These are phyloP conservation scores for Acephala macrosclerotiorum DNA, from an alignment of 2,329 filamentous ascomycete species.

Conservation along the genomic window DNA sequence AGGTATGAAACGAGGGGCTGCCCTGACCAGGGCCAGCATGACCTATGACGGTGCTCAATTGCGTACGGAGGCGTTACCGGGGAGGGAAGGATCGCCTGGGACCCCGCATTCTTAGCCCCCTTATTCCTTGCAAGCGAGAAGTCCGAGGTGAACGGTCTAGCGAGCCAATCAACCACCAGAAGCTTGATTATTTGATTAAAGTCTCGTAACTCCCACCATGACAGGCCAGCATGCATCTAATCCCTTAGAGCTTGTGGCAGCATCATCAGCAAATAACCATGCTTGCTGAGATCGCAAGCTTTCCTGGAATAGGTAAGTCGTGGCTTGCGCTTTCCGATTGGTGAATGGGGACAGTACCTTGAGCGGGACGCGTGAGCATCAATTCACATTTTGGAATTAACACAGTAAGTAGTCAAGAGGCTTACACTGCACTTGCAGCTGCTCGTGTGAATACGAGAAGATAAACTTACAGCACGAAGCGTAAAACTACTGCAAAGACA, in stretches of 20 bases:
- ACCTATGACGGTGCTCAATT: background rate
- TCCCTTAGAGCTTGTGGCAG: background rate
- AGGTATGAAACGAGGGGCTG: background rate
- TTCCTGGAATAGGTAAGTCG: background rate
- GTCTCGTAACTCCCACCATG: background rate
- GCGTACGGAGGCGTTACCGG: background rate
- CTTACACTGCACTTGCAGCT: background rate
- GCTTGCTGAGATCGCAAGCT: background rate
- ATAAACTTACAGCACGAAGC: background rate
- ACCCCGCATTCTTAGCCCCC: slow-evolving; percentile 5
- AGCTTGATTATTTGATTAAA: background rate
- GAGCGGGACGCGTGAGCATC: too few species aligned
- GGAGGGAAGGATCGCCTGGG: background rate
- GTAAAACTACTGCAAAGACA: background rate
- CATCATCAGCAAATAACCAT: background rate
- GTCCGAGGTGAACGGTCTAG: background rate
- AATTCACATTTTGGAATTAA: too few species aligned
- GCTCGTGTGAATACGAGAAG: background rate
- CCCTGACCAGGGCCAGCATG: background rate
- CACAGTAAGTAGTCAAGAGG: background rate
- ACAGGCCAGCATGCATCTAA: background rate
- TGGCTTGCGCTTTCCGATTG: too few species aligned
- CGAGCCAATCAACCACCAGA: background rate
- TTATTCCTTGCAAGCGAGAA: background rate
- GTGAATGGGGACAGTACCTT: too few species aligned